Evolutionary conservation across 805 yeast genomes (phyloP).

Genomic region (Ogataea methanolica): DNA sequence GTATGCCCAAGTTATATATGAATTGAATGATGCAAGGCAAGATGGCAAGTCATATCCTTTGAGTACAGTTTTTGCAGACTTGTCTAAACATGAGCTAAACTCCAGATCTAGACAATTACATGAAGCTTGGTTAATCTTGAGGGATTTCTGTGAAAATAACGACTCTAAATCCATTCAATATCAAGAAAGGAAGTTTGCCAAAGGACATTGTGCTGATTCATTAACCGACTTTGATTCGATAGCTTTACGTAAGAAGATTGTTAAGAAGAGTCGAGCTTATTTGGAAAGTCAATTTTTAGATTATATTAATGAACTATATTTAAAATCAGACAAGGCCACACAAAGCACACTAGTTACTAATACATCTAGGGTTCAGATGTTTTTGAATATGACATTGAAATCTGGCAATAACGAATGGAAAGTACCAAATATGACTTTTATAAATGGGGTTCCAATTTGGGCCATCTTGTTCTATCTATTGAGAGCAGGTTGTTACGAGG

Average conservation of each 20-base stretch:
- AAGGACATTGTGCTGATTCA: conserved; percentile 23
- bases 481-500: conserved; percentile 77
- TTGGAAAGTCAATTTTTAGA: conserved; percentile 76
- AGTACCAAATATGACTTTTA: conserved; percentile 50
- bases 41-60: conserved; percentile 48
- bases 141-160: conserved; percentile 37
- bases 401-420: conserved; percentile 43
- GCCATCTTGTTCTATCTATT: conserved; percentile 79
- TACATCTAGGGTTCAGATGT: conserved; percentile 63
- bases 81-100: conserved; percentile 55
- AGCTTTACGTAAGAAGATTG: conserved; percentile 40
- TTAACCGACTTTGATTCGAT: conserved; percentile 28
- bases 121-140: conserved; percentile 70
- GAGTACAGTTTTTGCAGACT: conserved; percentile 53
- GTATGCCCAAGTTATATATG: conserved; percentile 67
- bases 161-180: conserved; percentile 27
- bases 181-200: conserved; percentile 31
- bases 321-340: conserved; percentile 29
- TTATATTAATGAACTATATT: conserved; percentile 62
- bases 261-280: conserved; percentile 50
- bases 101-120: conserved; percentile 64
- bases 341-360: conserved; percentile 41
- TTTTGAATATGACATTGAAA: conserved; percentile 43
- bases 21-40: conserved; percentile 67
- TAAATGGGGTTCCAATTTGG: conserved; percentile 93